Conservation (phyloP, 805 yeast species). For the Nakazawaea siamensis region DNA sequence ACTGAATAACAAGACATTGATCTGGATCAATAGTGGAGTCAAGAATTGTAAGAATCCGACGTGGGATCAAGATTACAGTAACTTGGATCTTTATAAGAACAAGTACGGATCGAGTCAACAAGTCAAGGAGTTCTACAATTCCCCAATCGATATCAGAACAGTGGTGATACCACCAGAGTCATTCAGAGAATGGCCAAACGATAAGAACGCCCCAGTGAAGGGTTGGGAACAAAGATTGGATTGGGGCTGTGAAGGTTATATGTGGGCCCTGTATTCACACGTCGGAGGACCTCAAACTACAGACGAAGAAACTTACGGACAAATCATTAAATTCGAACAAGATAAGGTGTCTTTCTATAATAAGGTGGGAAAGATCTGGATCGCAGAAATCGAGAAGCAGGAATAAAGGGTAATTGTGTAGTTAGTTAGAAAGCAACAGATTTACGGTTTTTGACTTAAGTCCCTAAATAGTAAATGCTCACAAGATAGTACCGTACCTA, state of each 20-base stretch:
- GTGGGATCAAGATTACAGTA: slow-evolving; percentile 28
- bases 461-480: too few species aligned
- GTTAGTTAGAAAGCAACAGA: too few species aligned
- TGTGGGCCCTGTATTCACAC: slow-evolving; percentile 55
- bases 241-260: slow-evolving; percentile 43
- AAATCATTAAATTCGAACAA: slow-evolving; percentile 6
- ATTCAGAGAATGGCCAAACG: slow-evolving; percentile 27
- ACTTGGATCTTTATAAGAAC: slow-evolving; percentile 19
- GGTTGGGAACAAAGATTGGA: slow-evolving; percentile 44
- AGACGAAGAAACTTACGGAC: slow-evolving; percentile 7
- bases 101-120: slow-evolving; percentile 14
- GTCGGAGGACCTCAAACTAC: slow-evolving; percentile 37
- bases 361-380: slow-evolving; percentile 8
- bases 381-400: slow-evolving; percentile 3
- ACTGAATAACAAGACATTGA: slow-evolving; percentile 39
- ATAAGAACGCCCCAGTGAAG: slow-evolving; percentile 31
- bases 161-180: slow-evolving; percentile 46
- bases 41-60: slow-evolving; percentile 44
- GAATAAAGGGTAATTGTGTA: too few species aligned
- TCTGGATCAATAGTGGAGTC: slow-evolving; percentile 74
- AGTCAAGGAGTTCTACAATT: slow-evolving; percentile 25
- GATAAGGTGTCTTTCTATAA: slow-evolving; percentile 6
- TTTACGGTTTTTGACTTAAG: too few species aligned
- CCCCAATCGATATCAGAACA: slow-evolving; percentile 29
- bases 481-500: too few species aligned